These are phyloP conservation scores for Solanum infundibuliforme DNA, from an alignment of 257 asterid genomes.

Conservation along the genomic window DNA sequence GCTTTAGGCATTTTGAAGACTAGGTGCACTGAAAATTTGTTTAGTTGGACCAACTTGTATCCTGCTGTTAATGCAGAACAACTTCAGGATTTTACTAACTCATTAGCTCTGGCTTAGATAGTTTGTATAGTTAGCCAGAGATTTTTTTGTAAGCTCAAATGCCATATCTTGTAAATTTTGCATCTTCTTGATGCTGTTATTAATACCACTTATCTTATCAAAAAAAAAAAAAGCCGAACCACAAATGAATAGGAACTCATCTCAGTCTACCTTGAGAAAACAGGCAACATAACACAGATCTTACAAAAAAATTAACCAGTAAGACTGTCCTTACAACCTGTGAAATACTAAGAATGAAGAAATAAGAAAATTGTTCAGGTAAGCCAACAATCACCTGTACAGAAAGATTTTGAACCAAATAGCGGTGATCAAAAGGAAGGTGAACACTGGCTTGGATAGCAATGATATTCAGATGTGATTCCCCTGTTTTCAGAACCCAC, in stretches of 20 bases:
- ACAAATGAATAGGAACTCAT: not conserved
- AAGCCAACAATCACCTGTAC: conserved; percentile 50
- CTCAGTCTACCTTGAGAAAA: not conserved
- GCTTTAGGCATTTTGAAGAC: too few relatives aligned
- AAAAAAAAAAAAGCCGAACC: not conserved
- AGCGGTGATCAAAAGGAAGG: conserved; percentile 68
- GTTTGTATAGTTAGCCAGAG: too few relatives aligned
- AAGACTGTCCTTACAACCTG: not conserved
- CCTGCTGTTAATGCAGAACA: too few relatives aligned
- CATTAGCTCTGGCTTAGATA: too few relatives aligned
- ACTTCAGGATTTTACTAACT: too few relatives aligned
- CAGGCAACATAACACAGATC: not conserved
- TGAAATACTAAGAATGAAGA: not conserved
- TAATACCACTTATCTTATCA: too few relatives aligned
- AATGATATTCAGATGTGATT: conserved; percentile 48
- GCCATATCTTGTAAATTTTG: too few relatives aligned
- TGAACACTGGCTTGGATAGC: conserved; percentile 86
- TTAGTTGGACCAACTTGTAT: too few relatives aligned
- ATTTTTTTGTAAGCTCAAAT: too few relatives aligned
- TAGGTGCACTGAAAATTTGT: too few relatives aligned
- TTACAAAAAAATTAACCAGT: not conserved
- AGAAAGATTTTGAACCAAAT: conserved; percentile 83
- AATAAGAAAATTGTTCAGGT: not conserved
- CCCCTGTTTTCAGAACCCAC: conserved; percentile 40
- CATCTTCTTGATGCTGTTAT: too few relatives aligned